Evolutionary conservation across 371 early-diverging fungal genomes (phyloP).

Genomic region (Saksenaea vasiformis): DNA sequence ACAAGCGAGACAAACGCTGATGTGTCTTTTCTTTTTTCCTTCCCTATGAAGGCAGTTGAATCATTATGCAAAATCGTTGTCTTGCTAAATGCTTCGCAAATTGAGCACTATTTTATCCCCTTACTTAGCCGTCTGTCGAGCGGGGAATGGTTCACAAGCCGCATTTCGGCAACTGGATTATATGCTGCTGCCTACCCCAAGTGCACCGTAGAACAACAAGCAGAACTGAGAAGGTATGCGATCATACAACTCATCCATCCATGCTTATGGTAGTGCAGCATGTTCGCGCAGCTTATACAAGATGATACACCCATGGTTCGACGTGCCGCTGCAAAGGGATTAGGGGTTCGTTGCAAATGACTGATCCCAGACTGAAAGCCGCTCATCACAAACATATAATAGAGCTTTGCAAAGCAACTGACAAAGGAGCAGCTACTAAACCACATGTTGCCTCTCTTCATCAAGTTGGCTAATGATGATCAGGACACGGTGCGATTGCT

Average conservation of each 20-base stretch:
- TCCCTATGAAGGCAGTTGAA: constrained; percentile 79
- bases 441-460: constrained; percentile 73
- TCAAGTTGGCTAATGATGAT: constrained; percentile 80
- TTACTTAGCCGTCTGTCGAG: constrained; percentile 86
- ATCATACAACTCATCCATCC: neutral
- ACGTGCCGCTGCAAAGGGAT: constrained; percentile 88
- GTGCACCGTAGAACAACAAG: constrained; percentile 72
- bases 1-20: neutral
- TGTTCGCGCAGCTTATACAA: constrained; percentile 80
- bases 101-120: constrained; percentile 89
- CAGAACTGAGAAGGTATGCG: constrained; percentile 78
- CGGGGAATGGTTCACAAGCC: constrained; percentile 98
- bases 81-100: constrained; percentile 70
- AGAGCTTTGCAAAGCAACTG: constrained; percentile 70
- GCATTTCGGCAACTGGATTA: constrained; percentile 91
- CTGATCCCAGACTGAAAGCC: neutral
- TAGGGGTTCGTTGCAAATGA: constrained; percentile 57
- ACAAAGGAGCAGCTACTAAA: constrained; percentile 74
- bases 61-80: constrained; percentile 84
- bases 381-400: neutral
- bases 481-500: constrained; percentile 97
- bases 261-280: constrained; percentile 22
- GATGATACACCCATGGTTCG: constrained; percentile 99
- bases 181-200: constrained; percentile 83
- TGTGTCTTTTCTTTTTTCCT: constrained; percentile 10